phyloP scores from a whole-genome alignment of 73 alveolate species.

The Paramecium octaurelia region DNA sequence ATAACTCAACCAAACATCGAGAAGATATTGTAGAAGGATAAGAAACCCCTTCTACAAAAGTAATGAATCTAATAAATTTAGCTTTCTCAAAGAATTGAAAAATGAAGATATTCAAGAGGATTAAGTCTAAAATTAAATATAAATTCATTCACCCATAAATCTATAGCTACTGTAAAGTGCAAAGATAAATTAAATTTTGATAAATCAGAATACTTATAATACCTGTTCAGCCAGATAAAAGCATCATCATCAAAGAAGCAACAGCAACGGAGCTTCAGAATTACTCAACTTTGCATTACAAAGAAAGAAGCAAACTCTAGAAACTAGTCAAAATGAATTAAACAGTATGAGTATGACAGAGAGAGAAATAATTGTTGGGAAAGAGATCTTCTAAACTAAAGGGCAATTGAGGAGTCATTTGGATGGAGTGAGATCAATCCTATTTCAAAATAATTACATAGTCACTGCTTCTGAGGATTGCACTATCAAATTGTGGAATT shows the following conservation, averaged over 20 bases:
- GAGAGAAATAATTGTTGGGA: slow-evolving; percentile 48
- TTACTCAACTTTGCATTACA: not conserved
- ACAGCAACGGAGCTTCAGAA: not conserved
- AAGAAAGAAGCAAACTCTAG: not conserved
- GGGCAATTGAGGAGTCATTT: slow-evolving; percentile 59
- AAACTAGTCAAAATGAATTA: not conserved
- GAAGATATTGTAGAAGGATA: not conserved
- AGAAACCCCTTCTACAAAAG: slow-evolving; percentile 9
- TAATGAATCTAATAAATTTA: not conserved
- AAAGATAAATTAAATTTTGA: not conserved
- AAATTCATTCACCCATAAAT: not conserved
- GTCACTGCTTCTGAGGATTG: slow-evolving; percentile 76
- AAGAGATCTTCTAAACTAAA: not conserved
- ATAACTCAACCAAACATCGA: not conserved
- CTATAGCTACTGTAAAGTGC: not conserved
- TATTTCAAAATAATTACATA: slow-evolving; percentile 47
- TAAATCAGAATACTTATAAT: not conserved
- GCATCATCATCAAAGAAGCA: slow-evolving; percentile 41
- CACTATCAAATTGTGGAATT: slow-evolving; percentile 72
- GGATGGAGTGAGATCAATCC: slow-evolving; percentile 65
- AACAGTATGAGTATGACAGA: slow-evolving; percentile 1
- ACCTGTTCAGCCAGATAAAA: not conserved
- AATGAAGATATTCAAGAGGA: not conserved
- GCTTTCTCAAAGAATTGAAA: slow-evolving; percentile 37
- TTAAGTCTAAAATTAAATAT: not conserved